Conservation (phyloP, 208 protist genomes). For the Lotmaria passim region DNA sequence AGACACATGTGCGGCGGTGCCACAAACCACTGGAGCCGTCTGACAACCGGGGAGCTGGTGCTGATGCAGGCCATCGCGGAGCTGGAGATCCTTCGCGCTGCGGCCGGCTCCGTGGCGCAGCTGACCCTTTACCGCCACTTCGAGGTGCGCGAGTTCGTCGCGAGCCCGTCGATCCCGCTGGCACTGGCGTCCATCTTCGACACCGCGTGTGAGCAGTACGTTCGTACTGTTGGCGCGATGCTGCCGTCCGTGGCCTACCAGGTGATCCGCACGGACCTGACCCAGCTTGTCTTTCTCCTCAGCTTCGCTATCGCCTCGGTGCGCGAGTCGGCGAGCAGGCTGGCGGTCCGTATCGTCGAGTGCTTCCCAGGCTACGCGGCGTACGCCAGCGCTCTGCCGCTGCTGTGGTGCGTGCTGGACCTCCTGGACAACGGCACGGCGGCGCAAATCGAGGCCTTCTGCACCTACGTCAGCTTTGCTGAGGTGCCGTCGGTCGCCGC, state of each 20-base stretch:
- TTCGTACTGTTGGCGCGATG: slow-evolving; percentile 44
- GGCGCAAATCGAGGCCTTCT: slow-evolving; percentile 63
- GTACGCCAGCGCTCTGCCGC: slow-evolving; percentile 62
- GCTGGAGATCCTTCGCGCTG: slow-evolving; percentile 77
- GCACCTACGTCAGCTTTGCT: slow-evolving; percentile 52
- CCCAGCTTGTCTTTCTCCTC: slow-evolving; percentile 74
- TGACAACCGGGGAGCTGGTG: slow-evolving; percentile 72
- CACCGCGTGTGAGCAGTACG: slow-evolving; percentile 60
- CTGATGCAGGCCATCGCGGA: slow-evolving; percentile 65
- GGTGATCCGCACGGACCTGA: slow-evolving; percentile 55
- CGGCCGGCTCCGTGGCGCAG: slow-evolving; percentile 72
- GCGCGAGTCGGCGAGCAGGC: slow-evolving; percentile 54
- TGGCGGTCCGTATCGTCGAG: slow-evolving; percentile 56
- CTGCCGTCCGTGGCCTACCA: slow-evolving; percentile 52
- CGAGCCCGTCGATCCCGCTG: slow-evolving; percentile 54
- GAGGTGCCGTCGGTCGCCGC: slow-evolving; percentile 54
- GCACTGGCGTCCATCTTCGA: slow-evolving; percentile 45
- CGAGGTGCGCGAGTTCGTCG: slow-evolving; percentile 85
- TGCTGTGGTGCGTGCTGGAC: slow-evolving; percentile 80
- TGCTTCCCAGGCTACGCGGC: slow-evolving; percentile 62
- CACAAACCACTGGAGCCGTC: slow-evolving; percentile 34
- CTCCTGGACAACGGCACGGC: slow-evolving; percentile 56
- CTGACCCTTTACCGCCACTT: slow-evolving; percentile 80
- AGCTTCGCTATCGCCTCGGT: slow-evolving; percentile 76
- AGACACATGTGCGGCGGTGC: slow-evolving; percentile 32